Conservation (phyloP, 306 rosid species). For the Rosa rugosa region DNA sequence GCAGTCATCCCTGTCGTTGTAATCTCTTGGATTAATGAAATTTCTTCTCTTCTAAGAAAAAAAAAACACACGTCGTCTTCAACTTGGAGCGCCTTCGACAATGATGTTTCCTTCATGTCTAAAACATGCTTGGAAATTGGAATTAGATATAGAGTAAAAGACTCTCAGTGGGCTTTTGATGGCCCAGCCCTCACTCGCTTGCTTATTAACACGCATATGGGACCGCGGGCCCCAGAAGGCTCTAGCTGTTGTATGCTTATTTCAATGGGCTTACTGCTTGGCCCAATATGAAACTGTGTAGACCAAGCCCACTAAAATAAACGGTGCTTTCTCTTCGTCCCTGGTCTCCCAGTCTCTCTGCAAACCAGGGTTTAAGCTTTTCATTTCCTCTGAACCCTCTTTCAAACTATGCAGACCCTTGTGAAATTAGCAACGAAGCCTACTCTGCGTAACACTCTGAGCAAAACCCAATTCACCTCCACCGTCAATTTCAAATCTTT, state of each 20-base stretch:
- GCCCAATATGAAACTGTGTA: too few relatives aligned
- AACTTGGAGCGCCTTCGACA: not conserved
- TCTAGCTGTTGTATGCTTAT: too few relatives aligned
- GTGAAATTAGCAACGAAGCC: slow-evolving; percentile 30
- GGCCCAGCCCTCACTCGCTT: too few relatives aligned
- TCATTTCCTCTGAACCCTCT: not conserved
- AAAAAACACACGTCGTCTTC: not conserved
- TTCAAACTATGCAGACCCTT: slow-evolving; percentile 44
- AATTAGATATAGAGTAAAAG: too few relatives aligned
- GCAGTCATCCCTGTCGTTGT: too few relatives aligned
- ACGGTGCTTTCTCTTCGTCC: not conserved
- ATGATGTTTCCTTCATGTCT: not conserved
- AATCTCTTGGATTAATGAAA: too few relatives aligned
- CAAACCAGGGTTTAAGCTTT: slow-evolving; percentile 4
- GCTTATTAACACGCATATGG: too few relatives aligned
- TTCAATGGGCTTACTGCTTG: too few relatives aligned
- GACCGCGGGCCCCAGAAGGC: too few relatives aligned
- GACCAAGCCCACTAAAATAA: too few relatives aligned
- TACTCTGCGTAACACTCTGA: slow-evolving; percentile 13
- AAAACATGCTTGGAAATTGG: not conserved
- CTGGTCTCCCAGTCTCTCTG: not conserved
- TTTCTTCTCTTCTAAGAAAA: too few relatives aligned
- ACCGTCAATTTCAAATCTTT: slow-evolving; percentile 17
- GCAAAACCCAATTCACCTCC: slow-evolving; percentile 15
- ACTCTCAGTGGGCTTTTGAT: too few relatives aligned